A percentile compares a stretch with the other conserved stretches of the same genome.
phyloP scores from a whole-genome alignment of 257 asterid genomes.

The Gynochthodes officinalis region DNA sequence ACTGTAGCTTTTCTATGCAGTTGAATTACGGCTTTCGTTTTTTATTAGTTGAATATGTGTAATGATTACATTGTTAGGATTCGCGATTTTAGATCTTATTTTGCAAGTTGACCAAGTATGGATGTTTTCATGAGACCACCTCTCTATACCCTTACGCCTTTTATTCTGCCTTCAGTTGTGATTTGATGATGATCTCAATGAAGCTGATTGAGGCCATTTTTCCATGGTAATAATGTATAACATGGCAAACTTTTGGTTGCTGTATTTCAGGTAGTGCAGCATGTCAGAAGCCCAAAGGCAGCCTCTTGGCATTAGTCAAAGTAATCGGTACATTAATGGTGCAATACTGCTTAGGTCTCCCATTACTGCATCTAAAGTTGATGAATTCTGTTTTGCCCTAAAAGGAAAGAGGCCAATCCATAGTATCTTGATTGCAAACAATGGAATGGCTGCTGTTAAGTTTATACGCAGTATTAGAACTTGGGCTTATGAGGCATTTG shows the following conservation, averaged over 20 bases:
- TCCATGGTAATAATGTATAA: background rate
- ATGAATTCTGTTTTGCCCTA: conserved; percentile 73
- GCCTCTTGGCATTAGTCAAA: conserved; percentile 34
- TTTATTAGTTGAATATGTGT: background rate
- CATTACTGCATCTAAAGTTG: conserved; percentile 50
- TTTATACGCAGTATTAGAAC: conserved; percentile 92
- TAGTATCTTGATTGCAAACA: conserved; percentile 93
- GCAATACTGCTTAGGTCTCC: conserved; percentile 63
- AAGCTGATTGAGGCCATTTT: background rate
- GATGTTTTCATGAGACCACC: background rate
- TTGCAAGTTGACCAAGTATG: background rate
- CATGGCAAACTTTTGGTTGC: conserved; percentile 1
- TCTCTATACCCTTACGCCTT: background rate
- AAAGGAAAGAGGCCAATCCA: conserved; percentile 82
- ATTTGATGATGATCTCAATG: conserved; percentile 1
- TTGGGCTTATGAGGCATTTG: conserved; percentile 99
- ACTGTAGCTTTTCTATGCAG: background rate
- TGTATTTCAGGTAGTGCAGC: conserved; percentile 43
- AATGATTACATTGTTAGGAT: background rate
- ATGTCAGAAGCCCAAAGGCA: conserved; percentile 98
- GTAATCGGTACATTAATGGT: conserved; percentile 56
- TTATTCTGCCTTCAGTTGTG: background rate
- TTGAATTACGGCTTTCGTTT: background rate
- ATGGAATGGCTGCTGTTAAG: conserved; percentile 99
- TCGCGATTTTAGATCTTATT: background rate